Evolutionary conservation across 2,329 filamentous ascomycete genomes (phyloP).

Genomic region (Fusarium avenaceum): DNA sequence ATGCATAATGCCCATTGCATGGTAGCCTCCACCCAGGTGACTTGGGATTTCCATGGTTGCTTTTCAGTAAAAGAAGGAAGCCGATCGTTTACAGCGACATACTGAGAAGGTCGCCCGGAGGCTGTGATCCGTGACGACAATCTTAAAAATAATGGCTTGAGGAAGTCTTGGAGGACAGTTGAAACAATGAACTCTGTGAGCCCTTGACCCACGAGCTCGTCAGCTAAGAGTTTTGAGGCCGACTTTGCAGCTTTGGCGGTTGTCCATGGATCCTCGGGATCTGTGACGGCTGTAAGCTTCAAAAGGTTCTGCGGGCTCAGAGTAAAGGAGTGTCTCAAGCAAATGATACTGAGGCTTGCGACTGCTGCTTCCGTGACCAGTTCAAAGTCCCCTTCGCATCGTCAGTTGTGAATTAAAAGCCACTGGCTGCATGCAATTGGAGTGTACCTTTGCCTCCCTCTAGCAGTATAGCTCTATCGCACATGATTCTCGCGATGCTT

Average conservation of each 20-base stretch:
- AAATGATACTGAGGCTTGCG: conserved; percentile 49
- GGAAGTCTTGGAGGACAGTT: conserved; percentile 71
- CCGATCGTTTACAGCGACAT: conserved; percentile 24
- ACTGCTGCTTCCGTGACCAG: conserved; percentile 47
- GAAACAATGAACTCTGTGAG: conserved; percentile 62
- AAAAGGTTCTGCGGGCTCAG: conserved; percentile 49
- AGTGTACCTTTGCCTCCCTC: conserved; percentile 12
- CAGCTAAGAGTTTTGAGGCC: conserved; percentile 53
- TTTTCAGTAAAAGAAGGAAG: conserved; percentile 9
- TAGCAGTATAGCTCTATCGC: conserved; percentile 6
- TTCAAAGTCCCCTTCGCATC: not conserved
- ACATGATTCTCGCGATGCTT: conserved; percentile 1
- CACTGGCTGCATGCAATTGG: not conserved
- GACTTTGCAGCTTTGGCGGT: conserved; percentile 49
- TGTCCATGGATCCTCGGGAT: conserved; percentile 56
- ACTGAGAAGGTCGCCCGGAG: conserved; percentile 51
- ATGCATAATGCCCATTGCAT: conserved; percentile 67
- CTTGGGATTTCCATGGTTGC: conserved; percentile 45
- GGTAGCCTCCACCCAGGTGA: conserved; percentile 42
- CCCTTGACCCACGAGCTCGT: conserved; percentile 40
- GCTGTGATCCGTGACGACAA: conserved; percentile 59
- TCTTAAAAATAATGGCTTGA: conserved; percentile 76
- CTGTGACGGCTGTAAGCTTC: conserved; percentile 51
- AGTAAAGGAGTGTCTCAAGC: conserved; percentile 5
- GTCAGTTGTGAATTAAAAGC: conserved; percentile 1